Evolutionary conservation across 352 stramenopile genomes (phyloP).

Genomic region (Phytophthora podocarpi): DNA sequence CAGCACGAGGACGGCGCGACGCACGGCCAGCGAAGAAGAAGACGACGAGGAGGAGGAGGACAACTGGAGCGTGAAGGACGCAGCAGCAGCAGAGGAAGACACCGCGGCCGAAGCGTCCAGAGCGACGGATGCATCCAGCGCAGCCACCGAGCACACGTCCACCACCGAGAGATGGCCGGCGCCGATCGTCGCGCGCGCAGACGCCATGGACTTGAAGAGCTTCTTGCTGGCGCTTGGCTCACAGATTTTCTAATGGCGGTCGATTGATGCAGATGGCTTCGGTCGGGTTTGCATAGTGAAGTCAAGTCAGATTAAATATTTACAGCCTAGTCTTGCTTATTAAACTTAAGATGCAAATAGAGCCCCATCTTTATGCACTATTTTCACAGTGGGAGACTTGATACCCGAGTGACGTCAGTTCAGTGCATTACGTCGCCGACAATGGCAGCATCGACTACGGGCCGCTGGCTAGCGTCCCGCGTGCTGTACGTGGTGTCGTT

Average conservation of each 20-base stretch:
- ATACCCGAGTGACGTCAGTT: constrained; percentile 1
- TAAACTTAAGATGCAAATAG: no score
- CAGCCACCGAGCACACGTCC: constrained; percentile 69
- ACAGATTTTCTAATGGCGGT: constrained; percentile 27
- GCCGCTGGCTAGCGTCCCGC: constrained; percentile 41
- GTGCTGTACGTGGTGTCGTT: constrained; percentile 84
- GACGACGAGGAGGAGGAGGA: constrained; percentile 1
- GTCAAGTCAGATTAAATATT: no score
- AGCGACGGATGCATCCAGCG: constrained; percentile 46
- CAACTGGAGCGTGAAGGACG: constrained; percentile 14
- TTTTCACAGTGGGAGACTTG: not conserved
- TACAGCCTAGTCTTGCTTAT: no score
- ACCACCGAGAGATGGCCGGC: constrained; percentile 57
- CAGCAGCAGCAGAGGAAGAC: constrained; percentile 6
- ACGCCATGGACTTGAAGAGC: constrained; percentile 33
- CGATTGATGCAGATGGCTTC: no score
- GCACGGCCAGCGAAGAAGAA: constrained; percentile 10
- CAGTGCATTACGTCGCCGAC: not conserved
- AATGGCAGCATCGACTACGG: not conserved
- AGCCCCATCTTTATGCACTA: no score
- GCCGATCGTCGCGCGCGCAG: constrained; percentile 58
- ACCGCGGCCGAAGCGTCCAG: constrained; percentile 34
- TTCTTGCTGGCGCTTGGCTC: constrained; percentile 17
- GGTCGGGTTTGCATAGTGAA: no score
- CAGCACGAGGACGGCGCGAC: constrained; percentile 47